A percentile compares a stretch with the other conserved stretches of the same genome.
These are phyloP conservation scores for Chlamydomonas asymmetrica DNA, from an alignment of 139 green algal genomes.

Conservation along the genomic window DNA sequence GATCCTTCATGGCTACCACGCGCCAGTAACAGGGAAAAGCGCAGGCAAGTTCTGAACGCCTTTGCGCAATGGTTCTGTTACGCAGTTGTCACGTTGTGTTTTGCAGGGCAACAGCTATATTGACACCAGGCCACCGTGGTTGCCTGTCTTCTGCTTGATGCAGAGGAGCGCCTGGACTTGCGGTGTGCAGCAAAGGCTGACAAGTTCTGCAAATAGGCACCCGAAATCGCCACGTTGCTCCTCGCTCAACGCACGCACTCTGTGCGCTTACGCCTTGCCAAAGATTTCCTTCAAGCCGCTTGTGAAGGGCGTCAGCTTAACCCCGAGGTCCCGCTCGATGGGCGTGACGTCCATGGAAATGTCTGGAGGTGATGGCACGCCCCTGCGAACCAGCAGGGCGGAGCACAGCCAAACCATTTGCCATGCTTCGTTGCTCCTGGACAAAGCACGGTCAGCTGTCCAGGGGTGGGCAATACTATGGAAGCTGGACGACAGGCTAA, in stretches of 20 bases:
- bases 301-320: conserved; percentile 34
- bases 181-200: conserved; percentile 38
- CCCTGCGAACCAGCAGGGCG: not conserved
- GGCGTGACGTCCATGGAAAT: conserved; percentile 65
- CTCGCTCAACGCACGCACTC: too few species aligned
- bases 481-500: too few species aligned
- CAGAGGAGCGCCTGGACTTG: conserved; percentile 44
- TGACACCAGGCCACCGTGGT: not conserved
- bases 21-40: too few species aligned
- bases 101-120: not conserved
- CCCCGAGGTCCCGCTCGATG: conserved; percentile 23
- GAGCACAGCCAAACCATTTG: too few species aligned
- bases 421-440: too few species aligned
- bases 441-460: too few species aligned
- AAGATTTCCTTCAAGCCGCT: conserved; percentile 41
- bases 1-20: conserved; percentile 44
- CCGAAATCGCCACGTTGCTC: too few species aligned
- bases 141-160: not conserved
- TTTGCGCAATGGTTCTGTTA: too few species aligned
- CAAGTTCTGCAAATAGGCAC: conserved; percentile 52
- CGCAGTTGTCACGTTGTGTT: too few species aligned
- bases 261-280: not conserved
- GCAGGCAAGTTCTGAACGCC: too few species aligned
- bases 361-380: conserved; percentile 50
- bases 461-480: too few species aligned